These are phyloP conservation scores for Limnomonas spitsbergensis DNA, from an alignment of 139 green algal species.

Conservation along the genomic window DNA sequence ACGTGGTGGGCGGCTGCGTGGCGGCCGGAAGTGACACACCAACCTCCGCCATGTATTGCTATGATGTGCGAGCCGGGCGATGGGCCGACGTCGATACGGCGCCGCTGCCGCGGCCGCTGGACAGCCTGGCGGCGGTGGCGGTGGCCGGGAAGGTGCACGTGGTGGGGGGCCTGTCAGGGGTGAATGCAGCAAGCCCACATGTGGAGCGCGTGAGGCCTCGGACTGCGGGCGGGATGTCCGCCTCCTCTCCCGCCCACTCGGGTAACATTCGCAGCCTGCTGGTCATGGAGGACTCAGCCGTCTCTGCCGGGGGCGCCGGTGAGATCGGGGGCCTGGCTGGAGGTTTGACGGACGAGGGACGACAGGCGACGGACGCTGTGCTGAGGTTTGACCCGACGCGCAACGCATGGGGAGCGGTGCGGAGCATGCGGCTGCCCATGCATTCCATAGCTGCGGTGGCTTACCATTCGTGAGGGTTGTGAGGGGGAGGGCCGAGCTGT, in stretches of 20 bases:
- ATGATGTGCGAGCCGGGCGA: conserved; percentile 5
- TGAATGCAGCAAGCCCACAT: not conserved
- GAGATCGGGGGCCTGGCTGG: no score
- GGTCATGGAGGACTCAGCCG: no score
- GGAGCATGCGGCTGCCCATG: not conserved
- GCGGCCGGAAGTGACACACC: not conserved
- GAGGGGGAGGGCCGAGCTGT: no score
- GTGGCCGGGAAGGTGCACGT: not conserved
- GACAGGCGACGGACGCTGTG: not conserved
- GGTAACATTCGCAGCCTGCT: no score
- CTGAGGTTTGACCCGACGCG: not conserved
- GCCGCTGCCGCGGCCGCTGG: conserved; percentile 3
- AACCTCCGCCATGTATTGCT: not conserved
- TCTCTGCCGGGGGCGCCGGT: no score
- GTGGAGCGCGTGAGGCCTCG: not conserved
- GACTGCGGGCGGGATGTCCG: not conserved
- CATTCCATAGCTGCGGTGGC: conserved; percentile 10
- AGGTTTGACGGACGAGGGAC: not conserved
- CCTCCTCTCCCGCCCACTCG: no score
- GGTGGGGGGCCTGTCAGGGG: not conserved
- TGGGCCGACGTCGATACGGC: not conserved
- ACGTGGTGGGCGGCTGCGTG: not conserved
- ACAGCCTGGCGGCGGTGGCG: conserved; percentile 3
- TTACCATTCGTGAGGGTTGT: not conserved
- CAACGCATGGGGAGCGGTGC: not conserved